Conservation (phyloP, 139 green algal genomes). For the Coelastrella sp. region DNA sequence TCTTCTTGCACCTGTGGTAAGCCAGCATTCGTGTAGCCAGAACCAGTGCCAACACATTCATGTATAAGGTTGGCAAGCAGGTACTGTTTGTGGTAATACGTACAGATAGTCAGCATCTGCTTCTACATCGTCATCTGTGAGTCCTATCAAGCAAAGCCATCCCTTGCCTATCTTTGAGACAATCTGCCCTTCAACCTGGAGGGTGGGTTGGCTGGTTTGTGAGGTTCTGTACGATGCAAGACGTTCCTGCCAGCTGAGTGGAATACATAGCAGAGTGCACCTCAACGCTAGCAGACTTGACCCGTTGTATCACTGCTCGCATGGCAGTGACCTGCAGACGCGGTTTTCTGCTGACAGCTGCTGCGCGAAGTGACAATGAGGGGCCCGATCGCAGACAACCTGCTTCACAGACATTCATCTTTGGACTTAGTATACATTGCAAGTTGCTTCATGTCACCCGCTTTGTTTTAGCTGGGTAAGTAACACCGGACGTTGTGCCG, state of each 20-base stretch:
- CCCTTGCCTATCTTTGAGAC: conserved; percentile 67
- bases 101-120: conserved; percentile 73
- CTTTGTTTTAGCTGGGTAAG: no score
- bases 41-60: background rate
- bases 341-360: background rate
- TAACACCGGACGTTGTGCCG: no score
- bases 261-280: no score
- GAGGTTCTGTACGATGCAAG: no score
- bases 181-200: conserved; percentile 69
- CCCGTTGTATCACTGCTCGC: conserved; percentile 50
- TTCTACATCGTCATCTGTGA: conserved; percentile 59
- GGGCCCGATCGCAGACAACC: no score
- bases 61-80: background rate
- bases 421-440: no score
- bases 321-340: conserved; percentile 18
- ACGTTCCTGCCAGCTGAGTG: no score
- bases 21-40: background rate
- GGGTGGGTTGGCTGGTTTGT: no score
- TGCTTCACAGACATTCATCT: no score
- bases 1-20: conserved; percentile 33
- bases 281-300: conserved; percentile 59
- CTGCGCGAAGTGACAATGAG: background rate
- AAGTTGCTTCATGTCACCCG: no score
- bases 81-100: no score
- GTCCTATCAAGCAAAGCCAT: conserved; percentile 75